phyloP scores from a whole-genome alignment of 768 basidiomycete species.

The Naganishia vaughanmartiniae region DNA sequence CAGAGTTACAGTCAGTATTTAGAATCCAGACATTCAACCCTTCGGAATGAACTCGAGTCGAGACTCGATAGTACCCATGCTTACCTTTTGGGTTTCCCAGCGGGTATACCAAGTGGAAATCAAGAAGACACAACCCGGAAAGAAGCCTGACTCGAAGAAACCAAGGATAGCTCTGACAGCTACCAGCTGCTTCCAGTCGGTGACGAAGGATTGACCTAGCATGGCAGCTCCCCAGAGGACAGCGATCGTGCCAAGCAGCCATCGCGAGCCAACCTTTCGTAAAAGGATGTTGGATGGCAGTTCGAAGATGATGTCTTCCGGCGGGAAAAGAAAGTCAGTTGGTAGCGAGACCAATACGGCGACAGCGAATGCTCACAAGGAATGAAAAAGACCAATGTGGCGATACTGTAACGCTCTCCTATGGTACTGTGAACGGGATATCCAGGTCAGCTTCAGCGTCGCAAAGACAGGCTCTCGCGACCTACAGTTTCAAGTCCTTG shows the following conservation, averaged over 20 bases:
- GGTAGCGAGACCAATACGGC: background rate
- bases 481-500: slow-evolving; percentile 34
- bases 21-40: background rate
- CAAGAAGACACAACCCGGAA: slow-evolving; percentile 44
- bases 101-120: slow-evolving; percentile 47
- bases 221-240: slow-evolving; percentile 45
- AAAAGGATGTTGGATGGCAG: slow-evolving; percentile 47
- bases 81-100: slow-evolving; percentile 40
- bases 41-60: no score
- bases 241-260: slow-evolving; percentile 38
- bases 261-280: slow-evolving; percentile 40
- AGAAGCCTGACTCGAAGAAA: slow-evolving; percentile 45
- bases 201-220: slow-evolving; percentile 46
- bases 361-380: slow-evolving; percentile 33
- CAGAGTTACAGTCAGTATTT: background rate
- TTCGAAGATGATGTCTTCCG: slow-evolving; percentile 41
- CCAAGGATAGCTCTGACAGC: slow-evolving; percentile 46
- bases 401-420: slow-evolving; percentile 48
- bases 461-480: background rate
- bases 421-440: slow-evolving; percentile 15
- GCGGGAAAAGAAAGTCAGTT: background rate
- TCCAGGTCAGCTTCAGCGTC: background rate
- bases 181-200: slow-evolving; percentile 44
- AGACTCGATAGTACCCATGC: no score
- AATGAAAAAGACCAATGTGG: slow-evolving; percentile 47